Evolutionary conservation across 768 basidiomycete species (phyloP), one percentile per base, ranked within the genome.

Genomic region (Termitomyces sp.): DNA sequence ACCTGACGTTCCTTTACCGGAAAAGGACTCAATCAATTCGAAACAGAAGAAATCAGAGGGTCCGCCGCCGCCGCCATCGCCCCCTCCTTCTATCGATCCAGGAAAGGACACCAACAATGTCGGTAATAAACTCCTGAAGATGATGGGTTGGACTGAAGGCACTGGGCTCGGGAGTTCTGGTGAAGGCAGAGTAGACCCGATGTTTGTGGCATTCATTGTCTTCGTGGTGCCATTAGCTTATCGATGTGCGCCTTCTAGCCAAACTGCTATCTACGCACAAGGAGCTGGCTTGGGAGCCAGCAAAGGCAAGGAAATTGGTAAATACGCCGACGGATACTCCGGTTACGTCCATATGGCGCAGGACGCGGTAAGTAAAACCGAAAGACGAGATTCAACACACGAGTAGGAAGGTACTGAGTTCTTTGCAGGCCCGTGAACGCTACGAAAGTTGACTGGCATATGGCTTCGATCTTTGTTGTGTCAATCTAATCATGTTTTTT

Each of bases 71-170:
- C 75, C 82, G 0, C 82, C 87, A 3, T 76, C 88, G 2, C 84
- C 85, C 9, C 80, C 83, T 5, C 78, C 84, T 40, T 40, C 40
- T 3, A 66, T 87, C 4, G 85, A 88, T 64, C 91, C 87, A 5
- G 91, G 84, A 5, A 77, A 91, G 69, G 95, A 98, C 66, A 84
- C 87, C 52, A 86, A 67, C 44, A 98, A 98, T 65, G 83, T 93
- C 12, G 97, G 97, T 6, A 95, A 95, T 69, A 95, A 93, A 68
- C 70, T 99, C 58, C 72, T 98, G 62, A 93, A 93, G 71, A 95
- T 96, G 85, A 98, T 98, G 95, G 97, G 96, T 0, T 98, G 95
- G 95, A 91, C 82, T 62, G 89, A 90, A 66, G 95, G 95, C 6
- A 86, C 82, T 16, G 95, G 96, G 1, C 74, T 98, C 43, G 96